Evolutionary conservation across 1,139 yeast species (phyloP).

Genomic region (Zygosaccharomyces sapae): DNA sequence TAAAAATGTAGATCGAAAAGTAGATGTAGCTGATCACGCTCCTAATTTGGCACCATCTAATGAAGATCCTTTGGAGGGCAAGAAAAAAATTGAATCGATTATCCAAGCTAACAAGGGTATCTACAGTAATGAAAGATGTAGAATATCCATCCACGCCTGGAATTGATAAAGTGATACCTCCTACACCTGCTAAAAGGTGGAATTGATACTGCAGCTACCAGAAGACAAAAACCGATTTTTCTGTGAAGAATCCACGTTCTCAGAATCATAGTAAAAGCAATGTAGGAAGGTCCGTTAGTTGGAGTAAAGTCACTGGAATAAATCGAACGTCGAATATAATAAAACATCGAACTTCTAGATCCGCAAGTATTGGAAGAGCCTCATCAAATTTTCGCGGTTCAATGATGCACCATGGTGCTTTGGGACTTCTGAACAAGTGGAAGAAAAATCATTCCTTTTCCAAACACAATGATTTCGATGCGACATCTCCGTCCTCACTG

Average conservation of each 20-base stretch:
- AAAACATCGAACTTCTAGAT: background rate
- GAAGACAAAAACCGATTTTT: constrained; percentile 11
- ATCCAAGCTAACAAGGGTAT: constrained; percentile 27
- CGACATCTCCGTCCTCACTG: background rate
- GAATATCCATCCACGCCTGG: constrained; percentile 41
- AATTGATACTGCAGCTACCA: constrained; percentile 36
- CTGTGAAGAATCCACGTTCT: background rate
- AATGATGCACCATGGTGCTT: constrained; percentile 23
- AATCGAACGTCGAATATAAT: constrained; percentile 1
- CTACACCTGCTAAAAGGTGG: constrained; percentile 69
- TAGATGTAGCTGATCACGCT: background rate
- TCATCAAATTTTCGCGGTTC: constrained; percentile 7
- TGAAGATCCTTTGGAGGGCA: background rate
- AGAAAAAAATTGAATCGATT: constrained; percentile 16
- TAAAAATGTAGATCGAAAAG: constrained; percentile 7
- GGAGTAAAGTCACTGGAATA: background rate
- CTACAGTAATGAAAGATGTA: constrained; percentile 35
- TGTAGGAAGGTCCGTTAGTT: constrained; percentile 2
- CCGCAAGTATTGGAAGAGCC: constrained; percentile 1
- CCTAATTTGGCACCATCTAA: constrained; percentile 2
- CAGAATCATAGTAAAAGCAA: background rate
- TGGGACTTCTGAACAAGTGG: constrained; percentile 33
- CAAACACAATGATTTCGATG: constrained; percentile 3
- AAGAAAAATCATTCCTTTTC: constrained; percentile 25
- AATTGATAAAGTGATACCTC: constrained; percentile 50